Conservation (phyloP, 495 filamentous ascomycete genomes). For the Aspergillus baeticus region DNA sequence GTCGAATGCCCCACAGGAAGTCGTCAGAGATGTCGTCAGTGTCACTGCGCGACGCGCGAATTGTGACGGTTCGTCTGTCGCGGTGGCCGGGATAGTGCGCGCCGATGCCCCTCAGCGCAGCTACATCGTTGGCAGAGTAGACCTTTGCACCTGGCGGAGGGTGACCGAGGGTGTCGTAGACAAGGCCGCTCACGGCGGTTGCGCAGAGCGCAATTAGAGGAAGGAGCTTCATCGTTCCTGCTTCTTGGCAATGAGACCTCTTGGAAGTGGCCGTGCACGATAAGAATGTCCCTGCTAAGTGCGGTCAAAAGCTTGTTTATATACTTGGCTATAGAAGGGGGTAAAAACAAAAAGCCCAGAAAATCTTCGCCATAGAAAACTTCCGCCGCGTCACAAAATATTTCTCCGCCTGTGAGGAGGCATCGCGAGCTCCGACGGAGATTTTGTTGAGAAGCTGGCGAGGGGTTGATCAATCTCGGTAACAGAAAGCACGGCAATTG, state of each 20-base stretch:
- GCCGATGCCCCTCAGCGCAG: slow-evolving; percentile 24
- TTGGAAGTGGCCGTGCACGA: not conserved
- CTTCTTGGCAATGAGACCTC: not conserved
- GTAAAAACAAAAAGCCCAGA: not conserved
- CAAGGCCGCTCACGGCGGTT: slow-evolving; percentile 18
- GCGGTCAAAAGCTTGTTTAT: not conserved
- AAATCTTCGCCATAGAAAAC: not conserved
- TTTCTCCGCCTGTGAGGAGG: slow-evolving; percentile 37
- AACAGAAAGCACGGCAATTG: not conserved
- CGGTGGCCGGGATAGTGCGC: slow-evolving; percentile 30
- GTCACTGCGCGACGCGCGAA: slow-evolving; percentile 50
- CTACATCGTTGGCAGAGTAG: slow-evolving; percentile 26
- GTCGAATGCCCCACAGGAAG: slow-evolving; percentile 50
- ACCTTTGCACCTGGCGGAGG: slow-evolving; percentile 27
- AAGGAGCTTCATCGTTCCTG: slow-evolving; percentile 26
- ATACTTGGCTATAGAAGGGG: not conserved
- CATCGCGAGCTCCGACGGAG: not conserved
- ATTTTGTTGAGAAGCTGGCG: not conserved
- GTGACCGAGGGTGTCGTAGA: slow-evolving; percentile 7
- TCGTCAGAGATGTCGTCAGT: slow-evolving; percentile 53
- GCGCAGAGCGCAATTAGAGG: slow-evolving; percentile 25
- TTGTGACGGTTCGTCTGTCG: slow-evolving; percentile 45
- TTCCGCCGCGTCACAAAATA: not conserved
- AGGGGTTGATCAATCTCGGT: not conserved
- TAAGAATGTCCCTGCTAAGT: no score